Evolutionary conservation across 78 protist genomes (phyloP), one percentile per base, ranked within the genome.

Genomic region (Dictyostelium firmibasis): DNA sequence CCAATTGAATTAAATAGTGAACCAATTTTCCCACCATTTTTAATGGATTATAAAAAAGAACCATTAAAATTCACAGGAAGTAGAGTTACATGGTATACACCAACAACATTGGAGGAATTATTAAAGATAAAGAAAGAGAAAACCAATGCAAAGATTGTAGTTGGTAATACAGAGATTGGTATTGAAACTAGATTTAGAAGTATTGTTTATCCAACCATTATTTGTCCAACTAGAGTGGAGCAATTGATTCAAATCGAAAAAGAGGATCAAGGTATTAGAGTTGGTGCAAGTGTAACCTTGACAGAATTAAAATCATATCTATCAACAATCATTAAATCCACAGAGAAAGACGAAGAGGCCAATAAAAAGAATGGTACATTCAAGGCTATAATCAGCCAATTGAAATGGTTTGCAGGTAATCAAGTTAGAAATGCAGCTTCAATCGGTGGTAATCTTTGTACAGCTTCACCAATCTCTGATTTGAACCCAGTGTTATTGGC

Each of bases 381-480:
- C 41, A 70, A 50, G 14, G 96, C 96, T 9, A 62, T 97, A 10
- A 35, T 88, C 11, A 83, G 91, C 57, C 96, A 92, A 87, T 92
- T 98, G 20, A 86, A 93, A 47, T 97, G 96, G 97, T 98, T 98
- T 70, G 98, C 98, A 10, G 97, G 98, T 20, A 76, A 44, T 13
- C 99, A 96, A 92, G 92, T 98, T 86, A 96, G 99, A 53, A 98
- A 98, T 91, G 98, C 93, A n/a, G 98, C 97, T 3, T 70, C 91
- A 43, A 23, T 97, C 4, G 99, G 97, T 31, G 99, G 98, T 35
- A 98, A 98, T 91, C 23, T 98, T 8, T 96, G 62, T 29, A 98
- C 97, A 23, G 99, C 98, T 8, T 69, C 92, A 11, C 99, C 99
- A 76, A 98, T 97, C 78, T 95, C 98, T 2, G 99, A 98, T 85